These are phyloP conservation scores for Kondoa subrosea DNA, from an alignment of 768 basidiomycete species.

Conservation along the genomic window DNA sequence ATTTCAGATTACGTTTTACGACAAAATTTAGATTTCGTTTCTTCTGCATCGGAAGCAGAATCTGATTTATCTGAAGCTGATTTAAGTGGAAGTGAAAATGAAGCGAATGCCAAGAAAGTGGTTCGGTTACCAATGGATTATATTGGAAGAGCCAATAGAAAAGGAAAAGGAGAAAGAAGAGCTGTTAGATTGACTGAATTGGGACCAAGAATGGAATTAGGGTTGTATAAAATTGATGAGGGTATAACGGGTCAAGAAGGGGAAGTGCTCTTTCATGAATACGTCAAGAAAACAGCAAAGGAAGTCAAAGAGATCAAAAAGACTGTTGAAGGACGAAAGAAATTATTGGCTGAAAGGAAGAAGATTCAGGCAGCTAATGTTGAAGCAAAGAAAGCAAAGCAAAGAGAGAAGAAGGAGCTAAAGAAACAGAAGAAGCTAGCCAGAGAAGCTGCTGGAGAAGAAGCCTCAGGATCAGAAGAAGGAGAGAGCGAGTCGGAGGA, in stretches of 20 bases:
- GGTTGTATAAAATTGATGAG: constrained; percentile 81
- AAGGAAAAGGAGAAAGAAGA: constrained; percentile 57
- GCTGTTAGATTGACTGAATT: constrained; percentile 86
- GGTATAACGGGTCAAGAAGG: constrained; percentile 89
- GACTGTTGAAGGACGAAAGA: constrained; percentile 49
- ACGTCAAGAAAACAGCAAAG: constrained; percentile 58
- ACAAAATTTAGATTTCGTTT: constrained; percentile 34
- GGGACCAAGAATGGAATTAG: constrained; percentile 85
- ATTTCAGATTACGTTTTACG: constrained; percentile 86
- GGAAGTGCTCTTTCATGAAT: constrained; percentile 80
- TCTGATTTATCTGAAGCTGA: constrained; percentile 43
- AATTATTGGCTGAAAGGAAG: constrained; percentile 59
- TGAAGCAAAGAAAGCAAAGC: constrained; percentile 60
- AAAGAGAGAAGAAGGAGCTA: constrained; percentile 34
- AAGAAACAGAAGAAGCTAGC: constrained; percentile 26
- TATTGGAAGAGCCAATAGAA: constrained; percentile 77
- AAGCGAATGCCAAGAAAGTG: constrained; percentile 38
- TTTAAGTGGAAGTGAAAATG: constrained; percentile 48
- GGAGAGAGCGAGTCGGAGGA: constrained; percentile 30
- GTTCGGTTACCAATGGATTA: constrained; percentile 82
- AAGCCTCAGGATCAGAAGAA: constrained; percentile 21
- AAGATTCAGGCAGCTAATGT: constrained; percentile 87
- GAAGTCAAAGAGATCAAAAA: constrained; percentile 41
- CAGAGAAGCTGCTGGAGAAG: constrained; percentile 24
- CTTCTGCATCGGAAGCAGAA: constrained; percentile 37